A percentile compares a stretch with the other conserved stretches of the same genome.
These are phyloP conservation scores for Phaeophleospora eucalypticola DNA, from an alignment of 2,329 filamentous ascomycete species.

Conservation along the genomic window DNA sequence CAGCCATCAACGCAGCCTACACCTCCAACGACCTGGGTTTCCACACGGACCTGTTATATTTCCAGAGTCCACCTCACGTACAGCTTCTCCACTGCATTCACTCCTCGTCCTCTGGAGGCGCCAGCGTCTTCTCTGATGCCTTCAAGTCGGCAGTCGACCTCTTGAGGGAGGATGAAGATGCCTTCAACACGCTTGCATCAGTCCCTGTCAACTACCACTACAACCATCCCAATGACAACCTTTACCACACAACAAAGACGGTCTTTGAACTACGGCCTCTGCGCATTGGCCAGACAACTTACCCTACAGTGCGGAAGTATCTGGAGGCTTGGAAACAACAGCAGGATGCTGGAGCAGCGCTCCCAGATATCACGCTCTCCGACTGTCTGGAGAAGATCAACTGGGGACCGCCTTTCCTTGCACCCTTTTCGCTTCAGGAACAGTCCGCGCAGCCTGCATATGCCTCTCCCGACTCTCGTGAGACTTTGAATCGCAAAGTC, in stretches of 20 bases:
- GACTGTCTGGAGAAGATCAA: neutral
- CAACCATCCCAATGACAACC: neutral
- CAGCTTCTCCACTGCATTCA: neutral
- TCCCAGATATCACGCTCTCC: neutral
- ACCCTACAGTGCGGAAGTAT: neutral
- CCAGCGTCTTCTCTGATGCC: neutral
- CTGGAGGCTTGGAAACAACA: neutral
- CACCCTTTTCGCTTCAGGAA: neutral
- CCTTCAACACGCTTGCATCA: neutral
- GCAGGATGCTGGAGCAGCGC: neutral
- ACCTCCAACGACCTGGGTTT: neutral
- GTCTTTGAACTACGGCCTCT: neutral
- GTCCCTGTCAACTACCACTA: neutral
- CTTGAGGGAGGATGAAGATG: neutral
- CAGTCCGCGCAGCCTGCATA: neutral
- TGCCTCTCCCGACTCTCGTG: neutral
- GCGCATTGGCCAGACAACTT: neutral
- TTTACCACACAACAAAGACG: neutral
- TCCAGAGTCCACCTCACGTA: neutral
- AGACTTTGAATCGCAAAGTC: neutral
- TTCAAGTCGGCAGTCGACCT: neutral
- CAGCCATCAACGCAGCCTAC: neutral
- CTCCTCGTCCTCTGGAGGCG: neutral
- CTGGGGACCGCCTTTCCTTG: neutral
- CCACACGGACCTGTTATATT: neutral